These are phyloP conservation scores for Quercus lobata DNA, from an alignment of 331 rosid genomes.

Conservation along the genomic window DNA sequence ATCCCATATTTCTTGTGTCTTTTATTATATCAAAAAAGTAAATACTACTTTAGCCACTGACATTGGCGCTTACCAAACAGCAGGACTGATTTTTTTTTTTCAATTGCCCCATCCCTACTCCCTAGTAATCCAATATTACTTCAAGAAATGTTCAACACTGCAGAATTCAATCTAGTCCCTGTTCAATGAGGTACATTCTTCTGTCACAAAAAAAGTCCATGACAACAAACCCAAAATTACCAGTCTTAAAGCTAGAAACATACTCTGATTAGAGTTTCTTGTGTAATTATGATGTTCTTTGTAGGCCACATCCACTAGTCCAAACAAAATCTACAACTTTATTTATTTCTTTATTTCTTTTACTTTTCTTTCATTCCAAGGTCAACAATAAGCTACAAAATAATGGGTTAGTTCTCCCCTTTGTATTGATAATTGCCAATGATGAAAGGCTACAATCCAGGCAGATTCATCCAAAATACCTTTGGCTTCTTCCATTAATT, in stretches of 20 bases:
- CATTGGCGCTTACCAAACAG: too few species aligned
- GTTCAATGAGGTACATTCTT: too few species aligned
- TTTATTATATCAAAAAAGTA: too few species aligned
- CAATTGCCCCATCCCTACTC: too few species aligned
- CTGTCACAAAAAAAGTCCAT: too few species aligned
- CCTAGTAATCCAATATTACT: too few species aligned
- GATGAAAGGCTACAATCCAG: not conserved
- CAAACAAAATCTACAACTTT: not conserved
- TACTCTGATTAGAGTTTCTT: not conserved
- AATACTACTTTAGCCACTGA: too few species aligned
- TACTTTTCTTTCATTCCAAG: not conserved
- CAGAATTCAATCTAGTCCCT: too few species aligned
- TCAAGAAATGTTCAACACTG: too few species aligned
- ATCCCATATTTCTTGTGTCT: too few species aligned
- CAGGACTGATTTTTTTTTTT: too few species aligned
- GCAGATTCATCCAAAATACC: constrained; percentile 4
- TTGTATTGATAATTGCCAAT: not conserved
- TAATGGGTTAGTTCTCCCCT: not conserved
- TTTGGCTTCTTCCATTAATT: not conserved
- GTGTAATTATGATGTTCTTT: not conserved
- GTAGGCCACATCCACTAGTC: not conserved
- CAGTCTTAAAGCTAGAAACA: not conserved
- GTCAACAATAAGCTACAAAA: not conserved
- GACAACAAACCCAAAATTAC: too few species aligned
- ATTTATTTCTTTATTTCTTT: not conserved